A percentile compares a stretch with the other conserved stretches of the same genome.
phyloP scores from a whole-genome alignment of 2,329 filamentous ascomycete genomes.

The Cytospora mali region DNA sequence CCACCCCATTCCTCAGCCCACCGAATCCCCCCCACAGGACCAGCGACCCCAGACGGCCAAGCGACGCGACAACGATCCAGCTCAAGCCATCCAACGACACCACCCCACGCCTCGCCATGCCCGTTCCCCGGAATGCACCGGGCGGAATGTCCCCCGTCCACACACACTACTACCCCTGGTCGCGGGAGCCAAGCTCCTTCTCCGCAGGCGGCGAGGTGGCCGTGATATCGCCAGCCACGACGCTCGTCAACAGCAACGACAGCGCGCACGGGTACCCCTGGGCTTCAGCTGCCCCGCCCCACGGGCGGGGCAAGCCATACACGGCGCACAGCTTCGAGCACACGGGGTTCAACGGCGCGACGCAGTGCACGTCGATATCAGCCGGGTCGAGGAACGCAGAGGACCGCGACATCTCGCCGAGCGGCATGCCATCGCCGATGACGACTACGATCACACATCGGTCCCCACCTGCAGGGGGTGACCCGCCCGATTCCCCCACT shows the following conservation, averaged over 20 bases:
- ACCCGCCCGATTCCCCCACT: no score
- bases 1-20: conserved; percentile 24
- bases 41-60: conserved; percentile 21
- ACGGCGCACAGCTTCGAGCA: conserved; percentile 20
- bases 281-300: no score
- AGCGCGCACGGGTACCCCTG: no score
- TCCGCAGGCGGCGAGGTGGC: not conserved
- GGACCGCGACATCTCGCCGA: conserved; percentile 16
- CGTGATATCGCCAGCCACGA: not conserved
- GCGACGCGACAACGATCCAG: conserved; percentile 5
- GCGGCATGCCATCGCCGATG: conserved; percentile 7
- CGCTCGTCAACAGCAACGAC: conserved; percentile 15
- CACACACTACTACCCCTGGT: conserved; percentile 26
- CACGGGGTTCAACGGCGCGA: conserved; percentile 23
- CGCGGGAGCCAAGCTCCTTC: conserved; percentile 15
- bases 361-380: conserved; percentile 24
- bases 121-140: conserved; percentile 15
- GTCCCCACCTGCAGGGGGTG: no score
- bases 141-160: conserved; percentile 20
- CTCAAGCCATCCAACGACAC: conserved; percentile 20
- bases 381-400: conserved; percentile 9
- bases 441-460: conserved; percentile 7
- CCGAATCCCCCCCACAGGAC: conserved; percentile 30
- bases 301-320: no score
- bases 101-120: conserved; percentile 23